Base-by-base conservation (phyloP, 495 filamentous ascomycete species). In the Aspergillus panamensis region DNA sequence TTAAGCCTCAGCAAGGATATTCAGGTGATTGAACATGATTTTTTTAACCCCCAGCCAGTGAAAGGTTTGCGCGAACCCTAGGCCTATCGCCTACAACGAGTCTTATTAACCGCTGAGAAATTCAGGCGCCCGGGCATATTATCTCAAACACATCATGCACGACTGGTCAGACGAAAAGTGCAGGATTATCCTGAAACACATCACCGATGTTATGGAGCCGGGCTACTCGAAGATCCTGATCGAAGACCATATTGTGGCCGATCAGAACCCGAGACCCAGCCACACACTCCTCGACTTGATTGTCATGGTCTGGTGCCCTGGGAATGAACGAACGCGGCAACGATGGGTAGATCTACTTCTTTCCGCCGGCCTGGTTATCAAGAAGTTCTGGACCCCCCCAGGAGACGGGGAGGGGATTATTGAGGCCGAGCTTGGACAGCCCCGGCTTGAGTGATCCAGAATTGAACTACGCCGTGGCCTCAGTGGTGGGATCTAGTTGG, bases 141-240 rank as follows among this genome's bases (percentile, higher is more conserved):
- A 72, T 59, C 57, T 82, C 43, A 75, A 77, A 55, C 66, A 65
- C 9, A 66, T 80, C 30, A 64, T 81, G 13, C 77, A 81, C 29
- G 77, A 81, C 63, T 80, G 76, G 73, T 68, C 70, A 14, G 76
- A 79, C 48, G 55, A 62, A 3, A 61, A 70, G 29, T 72, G 62
- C 40, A 10, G 61, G 3, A 43, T 58, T 6, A 80, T 79, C 32
- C 61, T 79, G 5, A 44, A 55, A n/a, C 62, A 68, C 7, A 55
- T 69, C 21, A 59, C 51, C 13, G 45, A 58, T 21, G 72, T 68
- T 1, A 79, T 80, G 75, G 63, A 56, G 14, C 67, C 64, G 0
- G 74, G 73, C 0, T 75, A 75, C 49, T 77, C 74, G 12, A 76
- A 70, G 53, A 51, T 80, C 4, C 53, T 78, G 2, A 64, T 77